These are phyloP conservation scores for Diaporthe sp. DNA, from an alignment of 2,329 filamentous ascomycete genomes.

Conservation along the genomic window DNA sequence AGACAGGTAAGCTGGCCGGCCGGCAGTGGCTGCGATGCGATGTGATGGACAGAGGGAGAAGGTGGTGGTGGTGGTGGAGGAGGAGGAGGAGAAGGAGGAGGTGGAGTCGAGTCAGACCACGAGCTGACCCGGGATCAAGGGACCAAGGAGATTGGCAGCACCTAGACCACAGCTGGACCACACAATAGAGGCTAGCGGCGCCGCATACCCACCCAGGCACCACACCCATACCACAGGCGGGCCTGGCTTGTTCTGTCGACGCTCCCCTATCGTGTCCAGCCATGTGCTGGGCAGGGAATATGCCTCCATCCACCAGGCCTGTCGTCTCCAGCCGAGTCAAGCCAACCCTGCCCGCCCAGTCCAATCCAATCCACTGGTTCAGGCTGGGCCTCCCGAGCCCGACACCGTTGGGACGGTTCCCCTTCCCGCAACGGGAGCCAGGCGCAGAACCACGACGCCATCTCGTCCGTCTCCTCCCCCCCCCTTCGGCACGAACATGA, in stretches of 20 bases:
- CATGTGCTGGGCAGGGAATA: constrained; percentile 34
- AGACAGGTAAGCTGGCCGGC: background rate
- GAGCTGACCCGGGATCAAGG: constrained; percentile 27
- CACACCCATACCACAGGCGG: background rate
- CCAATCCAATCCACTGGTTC: background rate
- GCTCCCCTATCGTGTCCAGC: constrained; percentile 22
- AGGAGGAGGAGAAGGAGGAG: background rate
- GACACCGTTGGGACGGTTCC: constrained; percentile 25
- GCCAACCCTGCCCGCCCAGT: background rate
- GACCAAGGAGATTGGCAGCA: constrained; percentile 18
- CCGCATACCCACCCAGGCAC: background rate
- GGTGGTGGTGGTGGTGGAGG: background rate
- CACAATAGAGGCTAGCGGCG: constrained; percentile 1
- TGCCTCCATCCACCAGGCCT: constrained; percentile 16
- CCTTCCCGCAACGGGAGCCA: constrained; percentile 24
- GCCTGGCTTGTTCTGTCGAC: background rate
- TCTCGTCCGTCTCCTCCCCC: background rate
- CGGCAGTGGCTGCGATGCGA: constrained; percentile 11
- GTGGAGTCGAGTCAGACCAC: constrained; percentile 27
- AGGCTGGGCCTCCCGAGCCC: constrained; percentile 15
- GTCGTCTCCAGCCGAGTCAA: constrained; percentile 14
- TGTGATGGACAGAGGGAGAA: background rate
- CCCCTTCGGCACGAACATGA: constrained; percentile 18
- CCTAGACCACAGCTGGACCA: background rate
- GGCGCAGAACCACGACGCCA: constrained; percentile 8